Base-by-base conservation (phyloP, 306 rosid genomes). In the Corylus heterophylla region DNA sequence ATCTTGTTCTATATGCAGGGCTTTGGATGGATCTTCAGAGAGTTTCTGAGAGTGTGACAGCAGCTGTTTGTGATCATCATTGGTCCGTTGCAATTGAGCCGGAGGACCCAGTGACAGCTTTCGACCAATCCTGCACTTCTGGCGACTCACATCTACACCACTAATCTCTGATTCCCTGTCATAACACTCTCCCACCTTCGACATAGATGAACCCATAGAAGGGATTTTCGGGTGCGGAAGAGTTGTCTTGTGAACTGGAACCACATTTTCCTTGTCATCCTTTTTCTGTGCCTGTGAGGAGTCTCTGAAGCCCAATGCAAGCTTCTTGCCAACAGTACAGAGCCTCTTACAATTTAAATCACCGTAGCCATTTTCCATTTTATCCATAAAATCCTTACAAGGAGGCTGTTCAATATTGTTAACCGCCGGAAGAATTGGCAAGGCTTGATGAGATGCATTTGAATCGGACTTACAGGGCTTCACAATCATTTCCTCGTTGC, bases 221-320 rank as follows among this genome's bases (percentile, higher is more conserved):
- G 59, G 29, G 12, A 45, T 55, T 67, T 22, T n/a, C 12, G 68
- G 18, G 14, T 75, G 70, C 37, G 17, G 2, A 59, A 51, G 35
- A 31, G 37, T 61, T 66, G n/a, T 74, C 69, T 54, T 45, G 54
- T 51, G 74, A 55, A 75, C 31, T 25, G 81, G 83, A 49, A 35
- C 59, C 56, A 55, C 58, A 75, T 75, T 82, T 76, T 78, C 86
- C 63, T 85, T 78, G 81, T 81, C 61, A 61, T 44, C 63, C 31
- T 75, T 74, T 71, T 39, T 71, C 31, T 37, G 54, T 7, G 16
- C n/a, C 80, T 74, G 75, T n/a, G 54, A 78, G n/a, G 73, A 64
- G 74, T 73, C 62, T 61, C 74, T 75, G 16, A 12, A 61, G 10
- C 78, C 83, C 56, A 81, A 49, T 13, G 83, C 62, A 47, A 85